A percentile compares a stretch with the other conserved stretches of the same genome.
Conservation (phyloP, 2,329 filamentous ascomycete genomes). For the Monilinia polystroma region DNA sequence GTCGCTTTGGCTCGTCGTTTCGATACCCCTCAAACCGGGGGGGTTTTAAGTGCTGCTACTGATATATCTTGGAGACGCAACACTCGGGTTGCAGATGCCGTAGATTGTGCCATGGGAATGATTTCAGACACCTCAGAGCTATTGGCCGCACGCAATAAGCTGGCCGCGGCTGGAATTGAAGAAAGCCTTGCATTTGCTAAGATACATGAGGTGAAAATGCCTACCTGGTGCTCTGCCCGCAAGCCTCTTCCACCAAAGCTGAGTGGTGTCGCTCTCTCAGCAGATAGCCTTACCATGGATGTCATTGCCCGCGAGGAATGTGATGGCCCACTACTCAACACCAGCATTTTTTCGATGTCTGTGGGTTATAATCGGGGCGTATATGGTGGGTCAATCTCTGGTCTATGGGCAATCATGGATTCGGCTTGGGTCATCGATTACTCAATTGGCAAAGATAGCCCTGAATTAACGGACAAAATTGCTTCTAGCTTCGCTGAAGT, state of each 20-base stretch:
- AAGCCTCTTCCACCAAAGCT: conserved; percentile 11
- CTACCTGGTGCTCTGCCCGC: not conserved
- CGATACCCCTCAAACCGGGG: conserved; percentile 4
- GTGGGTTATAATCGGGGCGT: conserved; percentile 4
- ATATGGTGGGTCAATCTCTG: not conserved
- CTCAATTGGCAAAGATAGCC: conserved; percentile 7
- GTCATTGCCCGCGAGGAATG: not conserved
- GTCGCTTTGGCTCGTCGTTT: conserved; percentile 5
- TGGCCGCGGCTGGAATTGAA: not conserved
- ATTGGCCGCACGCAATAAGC: conserved; percentile 1
- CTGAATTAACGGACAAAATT: not conserved
- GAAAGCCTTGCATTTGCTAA: not conserved
- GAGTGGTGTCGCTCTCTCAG: conserved; percentile 7
- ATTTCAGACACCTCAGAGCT: conserved; percentile 12
- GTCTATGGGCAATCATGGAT: conserved; percentile 11
- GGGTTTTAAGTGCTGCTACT: not conserved
- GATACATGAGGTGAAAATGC: not conserved
- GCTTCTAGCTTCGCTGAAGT: conserved; percentile 1
- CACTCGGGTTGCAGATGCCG: conserved; percentile 11
- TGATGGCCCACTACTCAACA: conserved; percentile 8
- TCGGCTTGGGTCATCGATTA: conserved; percentile 7
- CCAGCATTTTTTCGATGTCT: conserved; percentile 2
- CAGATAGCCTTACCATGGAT: not conserved
- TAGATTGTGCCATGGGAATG: conserved; percentile 9
- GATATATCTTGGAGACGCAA: conserved; percentile 2